Base-by-base conservation (phyloP, 148 eudicot species). In the Camellia japonica region DNA sequence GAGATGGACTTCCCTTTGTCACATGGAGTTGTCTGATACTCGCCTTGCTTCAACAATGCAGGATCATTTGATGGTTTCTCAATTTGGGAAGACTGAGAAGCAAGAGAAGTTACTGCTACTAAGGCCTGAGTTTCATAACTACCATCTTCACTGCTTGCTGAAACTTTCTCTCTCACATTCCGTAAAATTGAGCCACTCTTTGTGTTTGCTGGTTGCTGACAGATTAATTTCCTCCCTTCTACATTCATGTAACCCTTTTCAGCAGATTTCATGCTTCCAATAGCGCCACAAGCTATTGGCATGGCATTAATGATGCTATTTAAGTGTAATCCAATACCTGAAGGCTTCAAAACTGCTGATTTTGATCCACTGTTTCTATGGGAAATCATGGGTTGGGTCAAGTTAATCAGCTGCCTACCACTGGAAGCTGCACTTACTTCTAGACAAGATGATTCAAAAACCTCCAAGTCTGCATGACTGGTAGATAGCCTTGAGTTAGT, bases 261-360 rank as follows among this genome's bases (percentile, higher is more conserved):
- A 62, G 72, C 49, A 60, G 86, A 82, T 55, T 59, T 82, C 66
- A 75, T 43, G 38, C 78, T 64, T 82, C 65, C 61, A 30, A 65
- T 68, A 69, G 80, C 42, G 59, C 74, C 84, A 77, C 74, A 73
- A 46, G 63, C 80, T 65, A 74, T 43, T 65, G 87, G 85, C 68
- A 70, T 68, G 62, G 79, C 73, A 79, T 81, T 80, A 62, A 87
- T 56, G 9, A 85, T 75, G 74, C 88, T 87, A 77, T 89, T 87
- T 61, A 89, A 82, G 76, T 89, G 90, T 85, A 89, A 84, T 67
- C 92, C 92, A 65, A 89, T 84, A 56, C 91, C 90, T 65, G 85
- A 85, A 52, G 88, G 87, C 86, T 79, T 87, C 82, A 83, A 71
- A 78, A 80, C 79, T 44, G 63, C 65, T 49, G 78, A 16, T 43